Percentiles rank a stretch among this genome's conserved stretches.
phyloP scores from a whole-genome alignment of 371 early-diverging fungal species.

The Blakeslea trispora region DNA sequence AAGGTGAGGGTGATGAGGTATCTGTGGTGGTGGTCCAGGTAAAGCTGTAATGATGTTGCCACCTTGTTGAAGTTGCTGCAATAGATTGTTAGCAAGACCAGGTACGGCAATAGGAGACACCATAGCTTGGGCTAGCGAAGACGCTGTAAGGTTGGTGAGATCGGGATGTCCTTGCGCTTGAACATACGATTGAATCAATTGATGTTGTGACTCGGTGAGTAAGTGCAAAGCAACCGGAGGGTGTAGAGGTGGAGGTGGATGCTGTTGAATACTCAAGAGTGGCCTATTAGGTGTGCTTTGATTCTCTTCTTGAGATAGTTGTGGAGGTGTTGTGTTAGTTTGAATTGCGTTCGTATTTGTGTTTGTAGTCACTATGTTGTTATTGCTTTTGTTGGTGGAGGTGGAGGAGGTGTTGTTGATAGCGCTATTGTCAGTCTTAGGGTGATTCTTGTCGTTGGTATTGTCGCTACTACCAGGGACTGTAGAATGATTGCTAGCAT shows the following conservation, averaged over 20 bases:
- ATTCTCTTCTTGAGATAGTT: constrained; percentile 2
- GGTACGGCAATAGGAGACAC: constrained; percentile 52
- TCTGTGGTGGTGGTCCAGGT: constrained; percentile 43
- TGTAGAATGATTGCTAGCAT: too few species aligned
- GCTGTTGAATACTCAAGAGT: constrained; percentile 10
- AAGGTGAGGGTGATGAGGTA: constrained; percentile 12
- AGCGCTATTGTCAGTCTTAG: too few species aligned
- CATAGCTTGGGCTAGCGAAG: constrained; percentile 55
- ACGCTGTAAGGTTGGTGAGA: constrained; percentile 45
- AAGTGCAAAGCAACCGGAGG: constrained; percentile 32
- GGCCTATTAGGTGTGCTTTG: constrained; percentile 1
- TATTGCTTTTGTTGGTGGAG: too few species aligned
- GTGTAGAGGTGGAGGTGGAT: constrained; percentile 6
- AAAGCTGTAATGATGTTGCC: constrained; percentile 51
- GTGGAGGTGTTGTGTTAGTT: constrained; percentile 3
- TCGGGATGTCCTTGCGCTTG: constrained; percentile 47
- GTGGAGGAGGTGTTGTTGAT: too few species aligned
- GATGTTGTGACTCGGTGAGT: constrained; percentile 36
- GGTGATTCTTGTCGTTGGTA: too few species aligned
- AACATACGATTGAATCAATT: constrained; percentile 45
- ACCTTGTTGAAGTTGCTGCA: constrained; percentile 41
- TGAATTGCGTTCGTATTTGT: too few species aligned
- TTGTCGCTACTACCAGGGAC: too few species aligned
- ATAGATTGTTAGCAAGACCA: constrained; percentile 28
- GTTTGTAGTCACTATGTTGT: too few species aligned